Evolutionary conservation across 176 grass and related monocot species (phyloP), one percentile per base, ranked within the genome.

Genomic region (Bolboschoenus planiculmis): DNA sequence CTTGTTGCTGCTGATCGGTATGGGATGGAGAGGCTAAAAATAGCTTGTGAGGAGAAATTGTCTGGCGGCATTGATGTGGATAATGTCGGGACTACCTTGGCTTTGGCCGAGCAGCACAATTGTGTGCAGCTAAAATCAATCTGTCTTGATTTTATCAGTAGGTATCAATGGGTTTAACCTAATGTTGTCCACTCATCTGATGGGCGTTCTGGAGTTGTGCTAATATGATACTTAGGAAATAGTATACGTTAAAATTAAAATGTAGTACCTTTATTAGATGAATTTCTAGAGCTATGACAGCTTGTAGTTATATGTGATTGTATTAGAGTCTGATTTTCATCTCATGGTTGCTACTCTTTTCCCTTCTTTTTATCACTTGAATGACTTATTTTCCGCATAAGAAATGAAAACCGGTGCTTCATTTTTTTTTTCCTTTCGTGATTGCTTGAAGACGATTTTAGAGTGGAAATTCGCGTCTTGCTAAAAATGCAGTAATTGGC

Each of bases 61-160:
- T 81, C 78, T 26, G n/a, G 15, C 13, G 7, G 36, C 15, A 31
- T 81, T 27, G 30, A 56, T 59, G 58, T 43, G 34, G 78, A 81
- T 16, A 81, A 56, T 42, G 78, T 81, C 27, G 78, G 53, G n/a
- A 57, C 15, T 27, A 81, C 56, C 24, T 60, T 81, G 34, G 78
- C 54, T 81, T 81, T 81, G 58, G 78, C 78, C 3, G 78, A 81
- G 31, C 50, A 81, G 58, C 54, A 81, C 21, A 81, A 81, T 44
- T 81, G 78, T 27, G 36, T 60, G 53, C 36, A 81, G 55, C 56
- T 81, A 8, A 81, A 81, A 60, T 34, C 78, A 14, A 81, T 42
- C 15, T 81, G 78, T 42, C 78, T 81, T 63, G 77, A 79, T 36
- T 79, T 88, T 55, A 50, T 86, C 26, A 74, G 68, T 74, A 74